Base-by-base conservation (phyloP, 176 grass and related monocot species). In the Puya raimondii region DNA sequence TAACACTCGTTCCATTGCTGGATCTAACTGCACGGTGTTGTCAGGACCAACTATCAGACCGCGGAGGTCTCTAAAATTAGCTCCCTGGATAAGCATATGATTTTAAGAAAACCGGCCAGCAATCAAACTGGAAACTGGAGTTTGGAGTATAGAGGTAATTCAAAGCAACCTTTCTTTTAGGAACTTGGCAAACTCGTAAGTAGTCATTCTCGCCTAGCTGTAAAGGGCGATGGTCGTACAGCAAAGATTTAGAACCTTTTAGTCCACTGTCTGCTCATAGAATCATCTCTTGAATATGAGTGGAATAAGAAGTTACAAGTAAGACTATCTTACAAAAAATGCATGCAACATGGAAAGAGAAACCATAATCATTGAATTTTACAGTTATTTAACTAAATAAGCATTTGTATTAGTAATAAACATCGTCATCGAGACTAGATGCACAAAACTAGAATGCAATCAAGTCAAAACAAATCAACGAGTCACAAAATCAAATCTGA, bases 41-140 rank as follows among this genome's bases (percentile, higher is more conserved):
- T 90, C 86, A 65, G 79, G 53, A 67, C 86, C 84, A 65, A 96
- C 73, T 78, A 86, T 74, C 47, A 96, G 70, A 58, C 93, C 93
- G 1, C 84, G 79, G 76, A 96, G 79, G 64, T 96, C 86, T 85
- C 93, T 92, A 85, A 96, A 96, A 87, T 96, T 96, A 80, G 93
- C 88, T 85, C 93, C 93, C 93, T 96, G 83, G 48, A 85, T 84
- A 21, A 70, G 27, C 2, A 13, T 68, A 52, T 64, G 21, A 86
- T 74, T 42, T 42, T 65, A 20, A 42, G 25, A 61, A 65, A 50
- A 51, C 48, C 73, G 48, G n/a, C 49, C 59, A 33, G 52, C 23
- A 42, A 70, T 51, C 64, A 70, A 8, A 71, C 57, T 22, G 78
- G 63, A 72, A 68, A 2, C 63, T 21, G 65, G 72, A 11, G 79